phyloP scores from a whole-genome alignment of 305 asterid species.

The Solanum hybrid region DNA sequence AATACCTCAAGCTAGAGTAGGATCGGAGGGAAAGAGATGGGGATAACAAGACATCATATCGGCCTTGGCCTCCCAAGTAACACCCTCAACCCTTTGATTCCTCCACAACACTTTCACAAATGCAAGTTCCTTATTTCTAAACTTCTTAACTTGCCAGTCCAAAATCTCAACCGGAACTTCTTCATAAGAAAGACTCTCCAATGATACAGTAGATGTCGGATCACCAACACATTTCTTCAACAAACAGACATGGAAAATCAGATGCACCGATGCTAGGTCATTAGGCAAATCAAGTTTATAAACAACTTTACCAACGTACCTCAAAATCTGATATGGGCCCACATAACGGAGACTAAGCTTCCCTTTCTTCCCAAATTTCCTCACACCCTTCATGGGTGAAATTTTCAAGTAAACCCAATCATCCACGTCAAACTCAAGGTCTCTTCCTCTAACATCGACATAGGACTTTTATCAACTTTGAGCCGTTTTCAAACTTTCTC shows the following conservation, averaged over 20 bases:
- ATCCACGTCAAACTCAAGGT: neutral
- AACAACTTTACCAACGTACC: neutral
- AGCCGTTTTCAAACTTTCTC: neutral
- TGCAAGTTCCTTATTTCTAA: neutral
- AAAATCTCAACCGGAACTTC: neutral
- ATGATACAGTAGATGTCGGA: neutral
- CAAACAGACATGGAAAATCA: neutral
- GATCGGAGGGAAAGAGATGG: neutral
- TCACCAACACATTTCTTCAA: neutral
- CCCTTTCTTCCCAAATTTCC: neutral
- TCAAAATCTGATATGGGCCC: too few relatives aligned
- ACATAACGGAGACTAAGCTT: too few relatives aligned
- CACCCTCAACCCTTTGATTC: neutral
- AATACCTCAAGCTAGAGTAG: neutral
- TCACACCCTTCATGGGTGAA: neutral
- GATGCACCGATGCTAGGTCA: neutral
- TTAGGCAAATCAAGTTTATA: neutral
- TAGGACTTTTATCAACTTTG: neutral
- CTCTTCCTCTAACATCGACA: neutral
- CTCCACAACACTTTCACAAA: neutral
- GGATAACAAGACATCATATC: neutral
- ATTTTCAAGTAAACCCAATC: neutral
- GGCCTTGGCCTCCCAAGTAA: neutral
- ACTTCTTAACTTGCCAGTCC: neutral
- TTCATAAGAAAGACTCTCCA: neutral